Percentiles rank a stretch among this genome's conserved stretches.
phyloP scores from a whole-genome alignment of 139 green algal genomes.

The Chlamydomonas asymmetrica region DNA sequence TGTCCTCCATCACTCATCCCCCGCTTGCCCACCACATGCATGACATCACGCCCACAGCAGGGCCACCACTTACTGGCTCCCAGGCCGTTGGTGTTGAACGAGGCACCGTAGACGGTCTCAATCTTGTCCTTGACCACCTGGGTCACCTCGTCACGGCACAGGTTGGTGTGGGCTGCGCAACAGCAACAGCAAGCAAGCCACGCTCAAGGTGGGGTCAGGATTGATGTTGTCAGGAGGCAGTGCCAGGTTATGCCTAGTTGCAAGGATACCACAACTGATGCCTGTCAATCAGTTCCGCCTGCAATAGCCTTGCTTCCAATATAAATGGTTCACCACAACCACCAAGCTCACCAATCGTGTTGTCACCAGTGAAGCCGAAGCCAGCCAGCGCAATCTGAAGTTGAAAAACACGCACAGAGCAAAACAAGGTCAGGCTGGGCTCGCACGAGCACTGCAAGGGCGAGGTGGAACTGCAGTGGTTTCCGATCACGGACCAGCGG shows the following conservation, averaged over 20 bases:
- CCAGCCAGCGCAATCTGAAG: slow-evolving; percentile 59
- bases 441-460: background rate
- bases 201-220: too few relatives aligned
- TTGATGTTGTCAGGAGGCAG: too few relatives aligned
- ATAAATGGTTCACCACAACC: background rate
- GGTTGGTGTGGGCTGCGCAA: slow-evolving; percentile 70
- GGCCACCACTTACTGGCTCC: too few relatives aligned
- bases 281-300: too few relatives aligned
- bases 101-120: slow-evolving; percentile 71
- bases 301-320: too few relatives aligned
- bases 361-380: slow-evolving; percentile 77
- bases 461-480: too few relatives aligned
- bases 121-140: slow-evolving; percentile 72
- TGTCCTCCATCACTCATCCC: too few relatives aligned
- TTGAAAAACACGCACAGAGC: background rate
- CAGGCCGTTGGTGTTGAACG: slow-evolving; percentile 84
- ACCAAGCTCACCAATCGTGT: slow-evolving; percentile 72
- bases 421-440: background rate
- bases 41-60: too few relatives aligned
- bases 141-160: slow-evolving; percentile 90
- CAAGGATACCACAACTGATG: too few relatives aligned
- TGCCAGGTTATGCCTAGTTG: too few relatives aligned
- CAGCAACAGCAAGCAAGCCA: background rate
- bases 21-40: too few relatives aligned
- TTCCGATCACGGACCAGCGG: too few relatives aligned